Evolutionary conservation across 805 yeast species (phyloP), one percentile per base, ranked within the genome.

Genomic region (Hanseniaspora singularis): DNA sequence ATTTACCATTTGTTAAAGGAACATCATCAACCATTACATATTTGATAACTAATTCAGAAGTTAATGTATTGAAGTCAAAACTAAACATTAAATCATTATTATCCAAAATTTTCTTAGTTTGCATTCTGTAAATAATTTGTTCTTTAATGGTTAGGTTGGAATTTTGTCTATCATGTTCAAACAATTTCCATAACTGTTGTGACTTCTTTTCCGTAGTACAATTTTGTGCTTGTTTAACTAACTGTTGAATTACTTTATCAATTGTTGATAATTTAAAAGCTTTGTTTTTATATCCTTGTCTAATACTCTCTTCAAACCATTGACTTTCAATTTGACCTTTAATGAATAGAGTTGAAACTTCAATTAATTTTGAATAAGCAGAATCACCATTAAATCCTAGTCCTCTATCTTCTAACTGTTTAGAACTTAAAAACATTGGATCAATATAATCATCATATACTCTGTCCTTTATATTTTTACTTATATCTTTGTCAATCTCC

Each of bases 201-300:
- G 92, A 77, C 56, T 79, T 82, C 6, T 73, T 62, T 61, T 92
- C 97, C 9, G 85, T 72, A 32, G 89, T 72, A 53, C 89, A 75
- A 3, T 83, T 68, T 56, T 92, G 96, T 62, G 87, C 76, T 61
- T 92, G 95, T 62, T 92, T 92, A 11, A 79, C 78, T 31, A 82
- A 61, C 10, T 83, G 74, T 57, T 86, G 95, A 18, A 87, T 75
- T 22, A 88, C 94, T 65, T 88, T 92, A 62, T 92, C 96, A 51
- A 92, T 73, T 1, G 97, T 89, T 66, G 87, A 89, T 49, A 92
- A 65, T 61, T 86, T 86, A 68, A 83, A 92, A 0, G 97, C 98
- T 51, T 79, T 81, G 65, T 89, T 92, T 57, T 92, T 76, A 67
- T 83, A 92, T 0, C 94, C 96, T 68, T 89, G 96, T 52, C 99